phyloP scores from a whole-genome alignment of 2,329 filamentous ascomycete species.

The Colletotrichum orbiculare region DNA sequence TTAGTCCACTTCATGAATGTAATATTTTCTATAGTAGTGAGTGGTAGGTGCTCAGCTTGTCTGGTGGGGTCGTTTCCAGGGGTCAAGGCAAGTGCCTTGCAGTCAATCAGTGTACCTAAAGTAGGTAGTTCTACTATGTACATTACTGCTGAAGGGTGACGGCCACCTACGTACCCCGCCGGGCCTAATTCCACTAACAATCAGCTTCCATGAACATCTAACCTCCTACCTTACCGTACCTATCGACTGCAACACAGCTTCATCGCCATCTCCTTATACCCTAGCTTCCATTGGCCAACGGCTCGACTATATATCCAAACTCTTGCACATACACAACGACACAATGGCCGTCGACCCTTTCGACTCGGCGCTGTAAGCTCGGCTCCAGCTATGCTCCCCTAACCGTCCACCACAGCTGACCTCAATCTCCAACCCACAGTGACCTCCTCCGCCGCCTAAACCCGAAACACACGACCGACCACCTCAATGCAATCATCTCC shows the following conservation, averaged over 20 bases:
- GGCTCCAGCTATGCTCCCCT: conserved; percentile 19
- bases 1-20: neutral
- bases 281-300: too few relatives aligned
- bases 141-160: neutral
- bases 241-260: conserved; percentile 6
- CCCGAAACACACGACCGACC: conserved; percentile 88
- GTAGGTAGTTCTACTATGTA: conserved; percentile 8
- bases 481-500: conserved; percentile 88
- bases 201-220: conserved; percentile 15
- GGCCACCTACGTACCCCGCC: conserved; percentile 17
- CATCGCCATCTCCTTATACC: neutral
- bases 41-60: conserved; percentile 26
- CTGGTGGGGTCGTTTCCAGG: conserved; percentile 27
- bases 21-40: neutral
- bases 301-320: neutral
- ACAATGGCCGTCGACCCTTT: conserved; percentile 72
- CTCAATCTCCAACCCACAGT: conserved; percentile 59
- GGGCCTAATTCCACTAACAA: conserved; percentile 18
- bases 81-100: neutral
- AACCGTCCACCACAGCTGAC: conserved; percentile 22
- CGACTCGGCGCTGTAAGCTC: conserved; percentile 78
- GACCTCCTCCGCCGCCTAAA: conserved; percentile 98
- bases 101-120: neutral
- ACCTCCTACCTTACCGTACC: conserved; percentile 9
- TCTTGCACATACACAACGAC: conserved; percentile 5